phyloP scores from a whole-genome alignment of 352 stramenopile species.

The Pythium grandisporangium region DNA sequence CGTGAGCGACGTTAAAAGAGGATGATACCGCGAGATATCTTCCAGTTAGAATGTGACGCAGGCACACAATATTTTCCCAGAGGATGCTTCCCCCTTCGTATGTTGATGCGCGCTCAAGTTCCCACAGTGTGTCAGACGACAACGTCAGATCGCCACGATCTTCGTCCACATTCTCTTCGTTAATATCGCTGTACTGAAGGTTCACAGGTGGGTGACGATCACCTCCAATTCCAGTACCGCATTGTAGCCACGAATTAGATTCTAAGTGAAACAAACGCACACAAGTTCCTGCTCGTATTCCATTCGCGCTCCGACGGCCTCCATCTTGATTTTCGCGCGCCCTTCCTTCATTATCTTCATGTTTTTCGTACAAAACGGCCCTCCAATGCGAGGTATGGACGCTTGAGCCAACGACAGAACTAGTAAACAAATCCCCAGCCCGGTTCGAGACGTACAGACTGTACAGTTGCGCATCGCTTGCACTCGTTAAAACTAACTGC shows the following conservation, averaged over 20 bases:
- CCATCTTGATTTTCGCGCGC: slow-evolving; percentile 1
- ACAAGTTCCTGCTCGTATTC: slow-evolving; percentile 41
- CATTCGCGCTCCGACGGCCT: slow-evolving; percentile 4
- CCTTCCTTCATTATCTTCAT: slow-evolving; percentile 2
- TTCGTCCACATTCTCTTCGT: slow-evolving; percentile 25
- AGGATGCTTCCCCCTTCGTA: slow-evolving; percentile 47
- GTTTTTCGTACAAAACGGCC: slow-evolving; percentile 41
- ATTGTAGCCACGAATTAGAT: slow-evolving; percentile 52
- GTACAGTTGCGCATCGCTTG: slow-evolving; percentile 31
- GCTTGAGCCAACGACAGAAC: slow-evolving; percentile 37
- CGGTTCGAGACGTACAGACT: slow-evolving; percentile 63
- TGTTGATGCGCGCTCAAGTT: slow-evolving; percentile 33
- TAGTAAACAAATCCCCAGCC: slow-evolving; percentile 18
- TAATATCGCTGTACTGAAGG: slow-evolving; percentile 29
- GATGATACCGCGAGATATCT: slow-evolving; percentile 42
- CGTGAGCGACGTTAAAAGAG: slow-evolving; percentile 5
- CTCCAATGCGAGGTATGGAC: slow-evolving; percentile 53
- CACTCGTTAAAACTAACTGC: slow-evolving; percentile 41
- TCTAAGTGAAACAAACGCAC: slow-evolving; percentile 60
- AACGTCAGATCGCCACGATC: slow-evolving; percentile 15
- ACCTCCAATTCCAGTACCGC: too few relatives aligned
- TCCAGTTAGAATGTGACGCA: slow-evolving; percentile 47
- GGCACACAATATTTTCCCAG: slow-evolving; percentile 35
- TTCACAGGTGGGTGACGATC: slow-evolving; percentile 22
- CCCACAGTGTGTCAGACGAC: slow-evolving; percentile 51